These are phyloP conservation scores for Barbarea vulgaris DNA, from an alignment of 345 rosid genomes.

Conservation along the genomic window DNA sequence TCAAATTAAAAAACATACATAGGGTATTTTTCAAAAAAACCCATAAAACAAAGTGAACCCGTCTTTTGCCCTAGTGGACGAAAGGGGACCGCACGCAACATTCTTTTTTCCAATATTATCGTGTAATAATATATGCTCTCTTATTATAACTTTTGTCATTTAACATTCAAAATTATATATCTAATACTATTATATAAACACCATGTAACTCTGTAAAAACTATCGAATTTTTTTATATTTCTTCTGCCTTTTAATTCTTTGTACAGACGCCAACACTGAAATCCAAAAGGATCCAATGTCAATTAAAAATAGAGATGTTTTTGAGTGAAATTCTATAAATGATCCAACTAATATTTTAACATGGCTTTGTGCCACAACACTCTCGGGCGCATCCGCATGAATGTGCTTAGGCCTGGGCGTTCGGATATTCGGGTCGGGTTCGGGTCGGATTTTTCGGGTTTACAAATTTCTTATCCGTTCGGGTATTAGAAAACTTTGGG, in stretches of 20 bases:
- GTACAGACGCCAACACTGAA: constrained; percentile 29
- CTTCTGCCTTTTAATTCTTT: constrained; percentile 31
- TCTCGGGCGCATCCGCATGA: neutral
- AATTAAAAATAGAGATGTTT: neutral
- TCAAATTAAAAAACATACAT: too few relatives aligned
- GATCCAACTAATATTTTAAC: neutral
- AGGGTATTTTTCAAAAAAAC: too few relatives aligned
- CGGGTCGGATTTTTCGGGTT: too few relatives aligned
- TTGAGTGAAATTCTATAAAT: neutral
- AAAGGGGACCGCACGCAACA: constrained; percentile 36
- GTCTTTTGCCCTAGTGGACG: constrained; percentile 39
- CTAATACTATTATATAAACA: neutral
- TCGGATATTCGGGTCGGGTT: too few relatives aligned
- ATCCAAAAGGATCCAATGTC: constrained; percentile 44
- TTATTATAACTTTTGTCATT: neutral
- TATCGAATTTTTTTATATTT: neutral
- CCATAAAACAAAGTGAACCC: constrained; percentile 14
- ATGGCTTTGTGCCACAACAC: constrained; percentile 26
- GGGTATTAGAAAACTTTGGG: too few relatives aligned
- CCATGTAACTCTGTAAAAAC: neutral
- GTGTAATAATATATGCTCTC: neutral
- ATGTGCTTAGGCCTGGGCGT: too few relatives aligned
- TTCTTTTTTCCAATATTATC: neutral
- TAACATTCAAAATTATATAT: neutral
- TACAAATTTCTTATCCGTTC: too few relatives aligned